Percentiles rank a stretch among this genome's conserved stretches.
Evolutionary conservation across 768 basidiomycete species (phyloP).

Genomic region (Suillus ampliporus): DNA sequence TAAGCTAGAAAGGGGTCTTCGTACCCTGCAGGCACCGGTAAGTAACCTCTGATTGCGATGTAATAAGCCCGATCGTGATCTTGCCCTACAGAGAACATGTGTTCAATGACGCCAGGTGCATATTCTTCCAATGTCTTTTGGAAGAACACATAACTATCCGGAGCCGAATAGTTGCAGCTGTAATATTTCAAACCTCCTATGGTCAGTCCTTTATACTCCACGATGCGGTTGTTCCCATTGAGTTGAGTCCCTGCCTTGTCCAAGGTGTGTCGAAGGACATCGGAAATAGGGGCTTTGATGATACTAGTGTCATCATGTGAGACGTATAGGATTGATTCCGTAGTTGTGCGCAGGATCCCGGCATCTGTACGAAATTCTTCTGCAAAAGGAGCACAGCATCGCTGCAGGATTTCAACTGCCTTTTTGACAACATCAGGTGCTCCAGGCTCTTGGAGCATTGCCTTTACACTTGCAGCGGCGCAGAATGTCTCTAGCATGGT

Average conservation of each 20-base stretch:
- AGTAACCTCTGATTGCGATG: conserved; percentile 5
- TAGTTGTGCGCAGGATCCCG: background rate
- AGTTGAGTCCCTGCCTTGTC: background rate
- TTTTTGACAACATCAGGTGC: background rate
- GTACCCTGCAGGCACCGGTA: conserved; percentile 1
- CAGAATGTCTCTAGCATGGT: conserved; percentile 16
- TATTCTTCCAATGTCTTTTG: background rate
- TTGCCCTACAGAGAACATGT: conserved; percentile 6
- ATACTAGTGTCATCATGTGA: background rate
- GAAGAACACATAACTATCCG: conserved; percentile 13
- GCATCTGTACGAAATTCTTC: conserved; percentile 1
- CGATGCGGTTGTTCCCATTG: background rate
- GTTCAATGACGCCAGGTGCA: conserved; percentile 11
- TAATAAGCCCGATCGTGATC: conserved; percentile 1
- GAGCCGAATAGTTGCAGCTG: background rate
- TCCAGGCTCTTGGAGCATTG: conserved; percentile 7
- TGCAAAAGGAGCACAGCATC: background rate
- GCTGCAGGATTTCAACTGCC: background rate
- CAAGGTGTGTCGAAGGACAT: background rate
- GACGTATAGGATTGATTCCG: background rate
- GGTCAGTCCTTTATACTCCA: background rate
- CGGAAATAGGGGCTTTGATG: background rate
- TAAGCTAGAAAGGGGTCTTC: conserved; percentile 15
- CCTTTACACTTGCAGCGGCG: conserved; percentile 7
- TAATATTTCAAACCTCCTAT: conserved; percentile 9